These are phyloP conservation scores for Flaveria sonorensis DNA, from an alignment of 129 eudicot species.

Conservation along the genomic window DNA sequence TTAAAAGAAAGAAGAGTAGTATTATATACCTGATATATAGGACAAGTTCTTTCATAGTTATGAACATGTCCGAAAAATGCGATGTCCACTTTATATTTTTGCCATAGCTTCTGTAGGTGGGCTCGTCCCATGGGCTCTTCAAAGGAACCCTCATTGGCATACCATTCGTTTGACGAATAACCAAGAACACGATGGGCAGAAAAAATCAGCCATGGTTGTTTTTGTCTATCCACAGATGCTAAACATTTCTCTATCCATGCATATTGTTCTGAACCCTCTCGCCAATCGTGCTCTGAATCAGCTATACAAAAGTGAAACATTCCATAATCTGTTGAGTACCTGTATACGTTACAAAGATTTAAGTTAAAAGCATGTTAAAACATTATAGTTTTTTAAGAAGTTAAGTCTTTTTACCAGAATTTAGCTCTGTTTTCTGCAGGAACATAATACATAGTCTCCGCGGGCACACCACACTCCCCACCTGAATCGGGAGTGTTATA, in stretches of 20 bases:
- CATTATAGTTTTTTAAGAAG: too few relatives aligned
- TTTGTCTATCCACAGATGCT: constrained; percentile 69
- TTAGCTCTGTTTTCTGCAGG: constrained; percentile 79
- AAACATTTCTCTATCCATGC: constrained; percentile 62
- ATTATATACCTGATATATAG: constrained; percentile 58
- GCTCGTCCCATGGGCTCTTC: constrained; percentile 81
- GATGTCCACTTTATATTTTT: constrained; percentile 72
- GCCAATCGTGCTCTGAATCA: constrained; percentile 81
- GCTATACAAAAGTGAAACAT: constrained; percentile 87
- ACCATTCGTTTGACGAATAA: constrained; percentile 59
- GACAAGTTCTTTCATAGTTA: constrained; percentile 75
- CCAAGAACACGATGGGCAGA: constrained; percentile 77
- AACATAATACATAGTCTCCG: constrained; percentile 50
- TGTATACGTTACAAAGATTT: neutral
- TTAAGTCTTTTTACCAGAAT: constrained; percentile 44
- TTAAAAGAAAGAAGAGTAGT: neutral
- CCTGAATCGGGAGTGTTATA: constrained; percentile 59
- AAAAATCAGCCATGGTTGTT: constrained; percentile 82
- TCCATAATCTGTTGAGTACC: constrained; percentile 60
- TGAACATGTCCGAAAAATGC: constrained; percentile 76
- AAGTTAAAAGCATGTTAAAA: neutral
- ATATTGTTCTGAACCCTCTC: constrained; percentile 85
- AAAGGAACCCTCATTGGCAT: constrained; percentile 61
- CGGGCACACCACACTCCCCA: constrained; percentile 67
- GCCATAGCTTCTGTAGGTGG: constrained; percentile 78